Base-by-base conservation (phyloP, 805 yeast genomes). In the Monosporozyma yasuniensis region DNA sequence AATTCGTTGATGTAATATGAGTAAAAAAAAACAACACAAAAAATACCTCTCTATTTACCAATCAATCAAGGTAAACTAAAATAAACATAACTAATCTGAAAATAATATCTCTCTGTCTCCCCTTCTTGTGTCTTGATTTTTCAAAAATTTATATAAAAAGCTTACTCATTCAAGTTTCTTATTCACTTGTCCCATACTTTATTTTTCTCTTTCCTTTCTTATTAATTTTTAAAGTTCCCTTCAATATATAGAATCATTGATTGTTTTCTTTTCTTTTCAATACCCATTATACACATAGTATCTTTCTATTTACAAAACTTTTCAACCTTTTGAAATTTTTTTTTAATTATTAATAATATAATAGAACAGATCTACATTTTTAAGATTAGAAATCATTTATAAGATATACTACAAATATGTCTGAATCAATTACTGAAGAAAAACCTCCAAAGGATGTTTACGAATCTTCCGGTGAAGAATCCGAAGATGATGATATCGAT, bases 401-500 rank as follows among this genome's bases (percentile, higher is more conserved):
- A 39, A 39, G 42, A 39, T 39, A 39, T 39, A 39, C 23, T 16
- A 35, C 4, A 39, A 39, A 21, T 39, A 39, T 39, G 42, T 39
- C 42, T 39, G 42, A 39, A 39, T 39, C 42, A 39, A 39, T 39
- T 39, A 39, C 42, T 5, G 44, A 51, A 7, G 54, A 54, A 44
- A 51, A 54, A 42, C 54, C 54, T 19, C 56, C 56, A 49, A 50
- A 49, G 48, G 28, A 47, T 23, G 50, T 49, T 28, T 43, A 32
- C 27, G 46, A 49, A 16, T 49, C 56, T 21, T 51, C 55, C 50
- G 77, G 60, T 42, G 80, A 67, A 21, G 78, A 69, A 16, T 81
- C 74, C n/a, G 84, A 77, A 47, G 84, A 79, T 54, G 85, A 78
- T 54, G 85, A 81, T 63, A 81, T 81, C 58, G 86, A 81, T 63